Evolutionary conservation across 108 stramenopile genomes (phyloP), one percentile per base, ranked within the genome.

Genomic region (Conticribra weissflogii): DNA sequence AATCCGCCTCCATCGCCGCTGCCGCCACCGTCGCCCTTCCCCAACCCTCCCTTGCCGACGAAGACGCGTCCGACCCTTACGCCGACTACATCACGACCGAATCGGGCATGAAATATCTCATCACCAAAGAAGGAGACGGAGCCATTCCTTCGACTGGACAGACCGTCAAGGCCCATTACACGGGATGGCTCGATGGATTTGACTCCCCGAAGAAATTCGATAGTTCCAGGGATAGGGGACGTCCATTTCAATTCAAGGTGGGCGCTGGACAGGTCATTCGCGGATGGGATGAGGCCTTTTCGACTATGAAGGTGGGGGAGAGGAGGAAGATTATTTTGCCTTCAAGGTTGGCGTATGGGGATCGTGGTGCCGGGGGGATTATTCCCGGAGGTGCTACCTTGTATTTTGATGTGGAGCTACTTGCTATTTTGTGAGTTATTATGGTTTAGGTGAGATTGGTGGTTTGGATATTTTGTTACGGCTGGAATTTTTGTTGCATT

Each of bases 101-200:
- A 54, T 89, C 85, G 58, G 97, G 96, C 7, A 55, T 98, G 62
- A 91, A 96, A 77, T 98, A 95, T 81, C 83, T 79, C 48, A 84
- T 97, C 23, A 80, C 76, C 31, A 86, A 92, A 73, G 94, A 94
- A 59, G 97, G 96, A 23, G 86, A 84, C 17, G 97, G 96, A n/a
- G 88, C 89, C 29, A 69, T 91, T 34, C 96, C 96, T 0, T 17
- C 63, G 12, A 71, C 85, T 14, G 96, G 96, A 0, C 82, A 89
- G 58, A 89, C 76, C 5, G 97, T 99, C 27, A 97, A 96, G 49
- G 92, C 97, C 0, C 98, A 99, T 55, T 99, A 99, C 85, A 98
- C 97, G 0, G 98, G 97, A 29, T 98, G 93, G 88, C 74, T 99
- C 19, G 92, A 96, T 59, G 89, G 84, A n/a, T 98, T 98, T 59